Evolutionary conservation across 257 asterid species (phyloP), one percentile per base, ranked within the genome.

Genomic region (Solanum corneliomulleri): DNA sequence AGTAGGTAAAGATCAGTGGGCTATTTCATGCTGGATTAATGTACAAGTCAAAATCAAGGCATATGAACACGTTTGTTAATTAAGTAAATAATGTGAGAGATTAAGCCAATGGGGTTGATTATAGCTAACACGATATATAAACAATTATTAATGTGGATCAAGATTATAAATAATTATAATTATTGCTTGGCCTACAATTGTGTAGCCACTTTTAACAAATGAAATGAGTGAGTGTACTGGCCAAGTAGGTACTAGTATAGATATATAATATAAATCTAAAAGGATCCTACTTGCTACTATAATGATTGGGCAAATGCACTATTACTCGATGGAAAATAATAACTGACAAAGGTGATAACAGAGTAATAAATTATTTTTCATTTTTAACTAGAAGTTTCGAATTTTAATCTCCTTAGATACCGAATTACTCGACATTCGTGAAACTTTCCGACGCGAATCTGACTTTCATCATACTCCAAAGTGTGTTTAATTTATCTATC

Each of bases 321-420:
- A 20, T 74, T 37, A 42, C 27, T 9, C 27, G 62, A 56, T 52
- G 6, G 9, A 49, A 21, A 15, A 5, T 15, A 49, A 21, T 16
- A 49, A 16, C 9, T 10, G 7, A 52, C 3, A 21, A 52, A 6
- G 7, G 62, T 52, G 18, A 16, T 52, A 3, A 15, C 16, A 23
- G 60, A 52, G 23, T 52, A 21, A 21, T 52, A 52, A 52, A 0
- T 49, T 15, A 1, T 49, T 15, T 1, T 49, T 49, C 16, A 49
- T 49, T 0, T 0, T 49, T 49, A 52, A 16, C 0, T 21, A 52
- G 4, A 15, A 49, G 1, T 49, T 8, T 49, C 9, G 0, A 1
- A 5, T 49, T 49, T 0, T 0, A 49, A 3, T 49, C 60, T 15
- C 58, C 21, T 3, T 31, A 31, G 4, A 31, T 31, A 31, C 3